Evolutionary conservation across 2,329 filamentous ascomycete genomes (phyloP).

Genomic region (Diaporthe sp.): DNA sequence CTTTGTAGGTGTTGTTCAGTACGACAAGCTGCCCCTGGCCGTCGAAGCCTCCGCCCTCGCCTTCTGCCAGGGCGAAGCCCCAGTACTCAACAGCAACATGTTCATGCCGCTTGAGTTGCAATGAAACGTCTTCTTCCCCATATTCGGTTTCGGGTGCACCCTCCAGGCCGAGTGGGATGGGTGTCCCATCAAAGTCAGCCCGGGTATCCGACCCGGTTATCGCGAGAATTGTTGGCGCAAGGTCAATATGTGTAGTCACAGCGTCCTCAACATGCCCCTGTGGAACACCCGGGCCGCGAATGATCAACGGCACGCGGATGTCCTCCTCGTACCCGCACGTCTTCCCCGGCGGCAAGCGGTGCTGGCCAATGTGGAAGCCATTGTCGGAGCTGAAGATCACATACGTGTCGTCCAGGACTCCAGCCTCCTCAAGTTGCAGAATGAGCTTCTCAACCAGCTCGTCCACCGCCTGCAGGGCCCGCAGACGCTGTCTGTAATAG

Average conservation of each 20-base stretch:
- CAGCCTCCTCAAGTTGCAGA: conserved; percentile 60
- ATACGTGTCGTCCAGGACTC: conserved; percentile 73
- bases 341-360: conserved; percentile 71
- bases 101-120: conserved; percentile 54
- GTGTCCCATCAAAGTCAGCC: conserved; percentile 69
- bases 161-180: conserved; percentile 54
- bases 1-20: conserved; percentile 65
- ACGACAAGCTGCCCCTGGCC: conserved; percentile 34
- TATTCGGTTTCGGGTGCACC: accelerated
- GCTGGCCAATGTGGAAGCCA: conserved; percentile 71
- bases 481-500: conserved; percentile 66
- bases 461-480: conserved; percentile 67
- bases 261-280: conserved; percentile 56
- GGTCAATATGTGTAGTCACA: conserved; percentile 74
- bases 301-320: conserved; percentile 71
- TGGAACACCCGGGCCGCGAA: conserved; percentile 70
- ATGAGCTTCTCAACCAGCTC: conserved; percentile 66
- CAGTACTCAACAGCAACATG: conserved; percentile 65
- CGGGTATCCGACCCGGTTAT: conserved; percentile 57
- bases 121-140: background rate
- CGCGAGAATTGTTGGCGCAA: conserved; percentile 72
- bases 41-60: conserved; percentile 43
- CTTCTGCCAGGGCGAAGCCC: conserved; percentile 54
- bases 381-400: conserved; percentile 72
- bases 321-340: conserved; percentile 71